Percentiles rank a stretch among this genome's conserved stretches.
phyloP scores from a whole-genome alignment of 2,329 filamentous ascomycete species.

The Alternaria ventricosa region DNA sequence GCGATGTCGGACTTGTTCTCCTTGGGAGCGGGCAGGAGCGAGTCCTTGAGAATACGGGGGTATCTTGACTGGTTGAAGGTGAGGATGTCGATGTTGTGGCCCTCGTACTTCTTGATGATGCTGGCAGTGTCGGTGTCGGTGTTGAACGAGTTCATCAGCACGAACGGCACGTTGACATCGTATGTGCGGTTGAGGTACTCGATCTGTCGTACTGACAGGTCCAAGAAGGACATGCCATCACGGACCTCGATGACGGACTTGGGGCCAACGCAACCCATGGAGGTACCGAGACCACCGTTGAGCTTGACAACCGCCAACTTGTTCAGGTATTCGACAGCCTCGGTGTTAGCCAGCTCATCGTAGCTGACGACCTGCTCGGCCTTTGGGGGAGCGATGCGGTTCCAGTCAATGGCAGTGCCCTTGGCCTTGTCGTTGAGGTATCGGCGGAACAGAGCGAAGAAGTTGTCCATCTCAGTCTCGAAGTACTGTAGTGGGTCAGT shows the following conservation, averaged over 20 bases:
- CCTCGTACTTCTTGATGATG: conserved; percentile 99
- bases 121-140: conserved; percentile 96
- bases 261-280: conserved; percentile 98
- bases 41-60: conserved; percentile 98
- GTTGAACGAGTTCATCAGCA: conserved; percentile 99
- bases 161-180: conserved; percentile 94
- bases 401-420: conserved; percentile 95
- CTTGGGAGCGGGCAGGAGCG: conserved; percentile 93
- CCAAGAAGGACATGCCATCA: conserved; percentile 99
- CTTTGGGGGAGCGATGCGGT: conserved; percentile 92
- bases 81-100: conserved; percentile 98
- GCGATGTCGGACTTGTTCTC: conserved; percentile 82
- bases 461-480: conserved; percentile 99
- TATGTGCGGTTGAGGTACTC: conserved; percentile 99
- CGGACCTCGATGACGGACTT: conserved; percentile 99
- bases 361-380: conserved; percentile 95
- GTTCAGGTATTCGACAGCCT: conserved; percentile 92
- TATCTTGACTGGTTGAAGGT: conserved; percentile 99
- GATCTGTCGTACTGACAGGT: conserved; percentile 97
- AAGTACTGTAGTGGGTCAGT: conserved; percentile 69
- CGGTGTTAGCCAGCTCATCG: conserved; percentile 83
- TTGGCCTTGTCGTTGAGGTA: conserved; percentile 99
- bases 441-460: conserved; percentile 97
- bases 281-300: conserved; percentile 98
- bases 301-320: conserved; percentile 99